phyloP scores from a whole-genome alignment of 1,284 basidiomycete genomes.

The Ceratobasidium sp. region DNA sequence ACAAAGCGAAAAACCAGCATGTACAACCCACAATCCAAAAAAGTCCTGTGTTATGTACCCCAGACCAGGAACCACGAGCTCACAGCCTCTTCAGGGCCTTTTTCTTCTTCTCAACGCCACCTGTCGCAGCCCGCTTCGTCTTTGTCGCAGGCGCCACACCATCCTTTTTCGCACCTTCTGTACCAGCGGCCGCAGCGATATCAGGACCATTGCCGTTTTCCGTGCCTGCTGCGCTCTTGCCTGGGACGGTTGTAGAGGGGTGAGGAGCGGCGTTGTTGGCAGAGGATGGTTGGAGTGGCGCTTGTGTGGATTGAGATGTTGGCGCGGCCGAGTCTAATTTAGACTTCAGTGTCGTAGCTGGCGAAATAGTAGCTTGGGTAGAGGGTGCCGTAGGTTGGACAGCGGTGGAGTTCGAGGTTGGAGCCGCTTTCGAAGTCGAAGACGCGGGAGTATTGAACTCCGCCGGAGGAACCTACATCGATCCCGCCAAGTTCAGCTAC shows the following conservation, averaged over 20 bases:
- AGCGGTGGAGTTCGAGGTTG: constrained; percentile 52
- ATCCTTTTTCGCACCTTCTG: constrained; percentile 65
- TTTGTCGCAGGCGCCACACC: constrained; percentile 63
- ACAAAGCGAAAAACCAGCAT: constrained; percentile 15
- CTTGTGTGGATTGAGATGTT: constrained; percentile 50
- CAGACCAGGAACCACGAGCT: background rate
- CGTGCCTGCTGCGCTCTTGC: constrained; percentile 68
- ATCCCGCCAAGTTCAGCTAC: background rate
- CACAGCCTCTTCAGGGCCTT: constrained; percentile 84
- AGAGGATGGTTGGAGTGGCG: constrained; percentile 58
- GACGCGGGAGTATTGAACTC: constrained; percentile 69
- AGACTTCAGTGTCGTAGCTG: constrained; percentile 17
- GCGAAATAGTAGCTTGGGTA: constrained; percentile 5
- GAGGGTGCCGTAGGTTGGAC: constrained; percentile 24
- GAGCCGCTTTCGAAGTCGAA: constrained; percentile 22
- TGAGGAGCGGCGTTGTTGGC: constrained; percentile 64
- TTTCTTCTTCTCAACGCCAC: constrained; percentile 78
- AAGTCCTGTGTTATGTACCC: background rate
- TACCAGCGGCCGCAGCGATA: constrained; percentile 49
- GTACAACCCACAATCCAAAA: constrained; percentile 10
- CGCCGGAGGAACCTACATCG: constrained; percentile 66
- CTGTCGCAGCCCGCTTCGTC: constrained; percentile 42
- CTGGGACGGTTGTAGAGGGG: constrained; percentile 70
- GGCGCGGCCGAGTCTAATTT: constrained; percentile 26
- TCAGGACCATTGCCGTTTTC: constrained; percentile 54